These are phyloP conservation scores for Sparassis latifolia DNA, from an alignment of 1,284 basidiomycete genomes.

Conservation along the genomic window DNA sequence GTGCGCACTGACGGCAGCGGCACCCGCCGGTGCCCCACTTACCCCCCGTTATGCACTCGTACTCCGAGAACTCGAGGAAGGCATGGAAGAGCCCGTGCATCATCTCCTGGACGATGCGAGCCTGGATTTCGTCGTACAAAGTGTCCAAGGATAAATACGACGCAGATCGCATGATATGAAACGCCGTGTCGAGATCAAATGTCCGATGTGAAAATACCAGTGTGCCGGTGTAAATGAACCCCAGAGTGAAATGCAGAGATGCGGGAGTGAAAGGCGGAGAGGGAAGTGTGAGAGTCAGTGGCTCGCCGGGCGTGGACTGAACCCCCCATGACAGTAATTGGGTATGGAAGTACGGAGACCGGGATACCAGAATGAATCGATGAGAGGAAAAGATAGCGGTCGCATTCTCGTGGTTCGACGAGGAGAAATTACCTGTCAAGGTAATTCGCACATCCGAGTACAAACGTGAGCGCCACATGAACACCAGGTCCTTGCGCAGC, in stretches of 20 bases:
- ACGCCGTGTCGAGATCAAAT: constrained; percentile 88
- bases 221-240: constrained; percentile 91
- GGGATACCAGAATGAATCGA: constrained; percentile 85
- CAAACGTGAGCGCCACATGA: constrained; percentile 92
- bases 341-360: constrained; percentile 83
- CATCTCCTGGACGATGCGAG: constrained; percentile 81
- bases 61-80: constrained; percentile 70
- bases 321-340: constrained; percentile 58
- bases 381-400: constrained; percentile 88
- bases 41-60: constrained; percentile 62
- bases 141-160: constrained; percentile 76
- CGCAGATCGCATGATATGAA: constrained; percentile 83
- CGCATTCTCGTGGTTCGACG: constrained; percentile 55
- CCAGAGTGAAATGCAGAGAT: constrained; percentile 90
- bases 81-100: constrained; percentile 84
- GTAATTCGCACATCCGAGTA: constrained; percentile 87
- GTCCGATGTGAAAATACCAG: constrained; percentile 89
- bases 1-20: constrained; percentile 73
- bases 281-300: constrained; percentile 63
- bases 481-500: constrained; percentile 85
- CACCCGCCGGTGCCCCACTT: constrained; percentile 77
- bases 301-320: constrained; percentile 35
- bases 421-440: constrained; percentile 58
- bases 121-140: constrained; percentile 75
- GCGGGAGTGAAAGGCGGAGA: constrained; percentile 95